Evolutionary conservation across 441 rosid genomes (phyloP), one percentile per base, ranked within the genome.

Genomic region (Capsella rubella): DNA sequence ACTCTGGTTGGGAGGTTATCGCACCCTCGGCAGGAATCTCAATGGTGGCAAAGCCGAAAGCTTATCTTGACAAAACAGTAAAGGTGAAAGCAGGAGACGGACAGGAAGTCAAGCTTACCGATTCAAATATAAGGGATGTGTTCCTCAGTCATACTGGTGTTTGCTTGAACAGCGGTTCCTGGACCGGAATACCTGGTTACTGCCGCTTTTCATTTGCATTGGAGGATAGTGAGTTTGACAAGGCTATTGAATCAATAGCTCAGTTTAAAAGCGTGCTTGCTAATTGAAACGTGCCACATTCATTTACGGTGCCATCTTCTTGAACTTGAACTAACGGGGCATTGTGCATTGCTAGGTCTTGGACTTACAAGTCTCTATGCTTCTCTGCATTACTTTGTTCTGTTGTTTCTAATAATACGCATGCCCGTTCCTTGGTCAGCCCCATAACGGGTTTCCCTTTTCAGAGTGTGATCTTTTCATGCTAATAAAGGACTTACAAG

Each of bases 161-260:
- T 67, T 95, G 97, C 64, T 87, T 95, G 76, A 95, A 92, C 82
- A 80, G 97, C 16, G 85, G 94, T 53, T 73, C 78, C 0, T 92
- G 99, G 99, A 90, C 93, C 0, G 97, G 97, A 67, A 84, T 92
- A 21, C 93, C 93, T 1, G 93, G 94, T 57, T 95, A 90, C 77
- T 92, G 97, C 80, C 95, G 97, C 81, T 92, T 95, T 84, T 74
- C 93, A 1, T 37, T 87, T 50, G 97, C 96, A 18, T 71, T 88
- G 81, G 94, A 88, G 77, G 96, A 87, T 27, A 73, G 74, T 12
- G 91, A 90, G 68, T 92, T 95, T 42, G 87, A 92, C 71, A 85
- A 51, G 64, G 97, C 96, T 54, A 75, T 95, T 86, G 82, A 81
- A 59, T 87, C 92, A 82, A 82, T 95, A 12, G 65, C 64, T 62